phyloP scores from a whole-genome alignment of 164 flowering plant species.

The Platanus orientalis region DNA sequence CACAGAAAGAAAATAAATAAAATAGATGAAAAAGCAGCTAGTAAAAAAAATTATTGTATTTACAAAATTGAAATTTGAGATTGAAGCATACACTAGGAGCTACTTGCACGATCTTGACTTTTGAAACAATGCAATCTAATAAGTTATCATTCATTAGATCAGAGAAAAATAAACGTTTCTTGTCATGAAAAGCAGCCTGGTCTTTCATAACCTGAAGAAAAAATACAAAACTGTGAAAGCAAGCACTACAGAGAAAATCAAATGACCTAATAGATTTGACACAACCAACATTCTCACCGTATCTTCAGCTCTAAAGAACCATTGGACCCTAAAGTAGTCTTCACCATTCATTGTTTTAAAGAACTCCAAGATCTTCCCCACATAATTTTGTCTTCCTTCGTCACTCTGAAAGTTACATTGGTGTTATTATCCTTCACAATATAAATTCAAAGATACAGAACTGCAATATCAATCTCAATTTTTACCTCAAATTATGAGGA shows the following conservation, averaged over 20 bases:
- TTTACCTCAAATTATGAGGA: too few relatives aligned
- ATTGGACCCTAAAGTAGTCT: slow-evolving; percentile 74
- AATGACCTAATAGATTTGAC: slow-evolving; percentile 1
- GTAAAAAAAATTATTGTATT: not conserved
- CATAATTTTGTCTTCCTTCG: slow-evolving; percentile 41
- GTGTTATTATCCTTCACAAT: too few relatives aligned
- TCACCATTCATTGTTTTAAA: slow-evolving; percentile 63
- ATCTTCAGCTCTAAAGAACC: slow-evolving; percentile 90
- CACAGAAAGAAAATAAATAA: not conserved
- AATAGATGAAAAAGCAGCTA: too few relatives aligned
- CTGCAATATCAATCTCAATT: too few relatives aligned
- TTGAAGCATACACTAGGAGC: slow-evolving; percentile 45
- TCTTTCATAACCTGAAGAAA: slow-evolving; percentile 64
- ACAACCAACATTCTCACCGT: slow-evolving; percentile 46
- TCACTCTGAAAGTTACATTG: slow-evolving; percentile 53
- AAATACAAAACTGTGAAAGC: not conserved
- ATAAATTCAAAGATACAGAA: not conserved
- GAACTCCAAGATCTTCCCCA: slow-evolving; percentile 79
- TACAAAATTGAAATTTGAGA: slow-evolving; percentile 4
- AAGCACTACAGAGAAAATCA: slow-evolving; percentile 3
- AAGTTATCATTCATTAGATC: slow-evolving; percentile 75
- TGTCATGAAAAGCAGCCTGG: slow-evolving; percentile 61
- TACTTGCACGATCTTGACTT: slow-evolving; percentile 50
- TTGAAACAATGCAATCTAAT: slow-evolving; percentile 80
- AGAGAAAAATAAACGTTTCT: slow-evolving; percentile 78